Conservation (phyloP, 2,329 filamentous ascomycete species). For the Penicillium sp. region DNA sequence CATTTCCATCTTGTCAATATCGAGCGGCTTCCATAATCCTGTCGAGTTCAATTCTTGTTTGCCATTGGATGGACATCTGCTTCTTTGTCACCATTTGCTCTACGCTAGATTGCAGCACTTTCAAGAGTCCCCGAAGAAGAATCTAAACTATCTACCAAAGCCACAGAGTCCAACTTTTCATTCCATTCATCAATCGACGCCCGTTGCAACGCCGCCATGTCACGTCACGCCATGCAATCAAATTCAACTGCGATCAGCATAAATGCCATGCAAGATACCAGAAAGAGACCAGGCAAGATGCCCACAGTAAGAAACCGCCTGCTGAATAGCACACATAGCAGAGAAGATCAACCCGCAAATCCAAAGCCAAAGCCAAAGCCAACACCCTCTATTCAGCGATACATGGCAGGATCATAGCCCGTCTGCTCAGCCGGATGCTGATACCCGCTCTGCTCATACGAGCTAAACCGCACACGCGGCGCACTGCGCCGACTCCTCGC, state of each 20-base stretch:
- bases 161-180: slow-evolving; percentile 2
- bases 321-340: neutral
- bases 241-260: too few species aligned
- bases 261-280: too few species aligned
- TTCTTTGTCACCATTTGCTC: slow-evolving; percentile 14
- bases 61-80: slow-evolving; percentile 20
- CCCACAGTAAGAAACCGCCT: too few species aligned
- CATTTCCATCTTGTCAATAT: slow-evolving; percentile 21
- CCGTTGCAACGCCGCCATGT: neutral
- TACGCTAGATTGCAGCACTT: slow-evolving; percentile 13
- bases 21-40: slow-evolving; percentile 17
- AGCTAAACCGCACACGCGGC: slow-evolving; percentile 22
- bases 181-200: neutral
- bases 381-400: slow-evolving; percentile 26
- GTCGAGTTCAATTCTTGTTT: slow-evolving; percentile 10
- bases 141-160: slow-evolving; percentile 11
- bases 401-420: slow-evolving; percentile 35
- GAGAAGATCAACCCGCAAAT: neutral
- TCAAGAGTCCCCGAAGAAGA: slow-evolving; percentile 7
- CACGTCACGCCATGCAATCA: too few species aligned
- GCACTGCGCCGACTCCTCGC: slow-evolving; percentile 18
- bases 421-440: slow-evolving; percentile 31
- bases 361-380: neutral
- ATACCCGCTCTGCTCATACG: slow-evolving; percentile 24
- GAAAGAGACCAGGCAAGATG: too few species aligned